Base-by-base conservation (phyloP, 2,329 filamentous ascomycete species). In the Mycosphaerelloides madeirae region DNA sequence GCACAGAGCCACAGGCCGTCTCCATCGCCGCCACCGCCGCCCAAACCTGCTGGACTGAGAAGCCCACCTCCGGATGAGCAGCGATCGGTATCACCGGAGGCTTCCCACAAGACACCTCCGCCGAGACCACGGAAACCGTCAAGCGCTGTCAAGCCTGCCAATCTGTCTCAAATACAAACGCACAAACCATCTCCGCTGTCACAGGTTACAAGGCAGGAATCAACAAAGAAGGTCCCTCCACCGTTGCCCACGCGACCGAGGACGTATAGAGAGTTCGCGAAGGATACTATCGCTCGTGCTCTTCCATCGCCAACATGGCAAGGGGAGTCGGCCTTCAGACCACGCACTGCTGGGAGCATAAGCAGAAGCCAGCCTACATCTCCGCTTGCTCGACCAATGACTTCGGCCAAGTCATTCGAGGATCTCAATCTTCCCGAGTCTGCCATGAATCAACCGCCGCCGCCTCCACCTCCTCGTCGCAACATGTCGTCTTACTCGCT, bases 11-110 rank as follows among this genome's bases (percentile, higher is more conserved):
- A 44, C 7, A 54, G 44, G 34, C 49, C 53, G n/a, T 49, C 50
- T 14, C 56, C 55, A 16, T 60, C 60, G 12, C 62, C 63, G 15
- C 52, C 60, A n/a, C 62, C 58, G 14, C 63, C 62, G 19, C 55
- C 60, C 0, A 68, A 68, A 45, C 65, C 65, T 15, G 41, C 59
- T 6, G 57, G 60, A 8, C 53, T 74, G 6, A 65, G 68, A 15
- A 72, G 65, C 52, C 43, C 62, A 2, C 69, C 70, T 6, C 60
- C 60, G 37, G 40, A 43, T 45, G 34, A 46, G 28, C 48, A 50
- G 46, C n/a, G 41, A 50, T 20, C 53, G 43, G 38, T 52, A 2
- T 38, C 49, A 34, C 12, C 41, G 3, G 49, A 49, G 1, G 43
- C 41, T 28, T 36, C 43, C 8, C 41, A 39, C 38, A 63, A 61